These are phyloP conservation scores for apple (Malus domestica) DNA, from an alignment of 306 rosid genomes.

Conservation along the genomic window ASM211411v1 NC_041804.1:14547501-14548000, in stretches of 20 bases:
- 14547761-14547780: conserved; percentile 25
- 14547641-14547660: conserved; percentile 94
- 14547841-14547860: conserved; percentile 93
- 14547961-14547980: background rate
- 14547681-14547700: conserved; percentile 61
- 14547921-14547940: background rate
- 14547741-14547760: background rate
- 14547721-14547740: background rate
- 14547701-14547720: background rate
- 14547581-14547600: background rate
- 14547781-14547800: conserved; percentile 98
- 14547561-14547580: background rate
- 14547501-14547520: background rate
- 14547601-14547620: conserved; percentile 1
- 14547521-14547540: background rate
- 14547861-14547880: conserved; percentile 86
- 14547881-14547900: conserved; percentile 39
- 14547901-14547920: conserved; percentile 4
- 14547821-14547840: conserved; percentile 67
- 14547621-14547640: conserved; percentile 64
- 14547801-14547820: conserved; percentile 79
- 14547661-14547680: conserved; percentile 63
- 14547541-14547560: background rate
- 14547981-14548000: background rate
- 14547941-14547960: background rate